Evolutionary conservation across 1,284 basidiomycete genomes (phyloP).

Genomic region (Athelia sp.): DNA sequence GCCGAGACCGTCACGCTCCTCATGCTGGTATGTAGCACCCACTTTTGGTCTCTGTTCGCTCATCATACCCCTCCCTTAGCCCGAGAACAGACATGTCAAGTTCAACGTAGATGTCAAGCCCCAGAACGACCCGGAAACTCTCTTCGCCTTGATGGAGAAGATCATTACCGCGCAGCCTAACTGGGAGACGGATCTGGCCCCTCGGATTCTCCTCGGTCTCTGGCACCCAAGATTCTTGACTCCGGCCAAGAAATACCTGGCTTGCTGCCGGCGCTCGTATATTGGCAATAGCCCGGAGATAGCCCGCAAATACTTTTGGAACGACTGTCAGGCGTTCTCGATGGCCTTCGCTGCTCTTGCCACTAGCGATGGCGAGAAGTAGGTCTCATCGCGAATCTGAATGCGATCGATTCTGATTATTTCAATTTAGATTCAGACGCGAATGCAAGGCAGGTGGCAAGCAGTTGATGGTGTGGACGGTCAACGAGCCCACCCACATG

Average conservation of each 20-base stretch:
- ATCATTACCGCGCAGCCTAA: slow-evolving; percentile 66
- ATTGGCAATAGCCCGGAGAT: slow-evolving; percentile 72
- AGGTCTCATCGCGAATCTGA: slow-evolving; percentile 19
- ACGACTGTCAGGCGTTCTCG: slow-evolving; percentile 84
- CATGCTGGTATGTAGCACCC: slow-evolving; percentile 54
- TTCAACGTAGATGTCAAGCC: slow-evolving; percentile 95
- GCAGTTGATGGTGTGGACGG: slow-evolving; percentile 94
- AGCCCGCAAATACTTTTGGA: slow-evolving; percentile 89
- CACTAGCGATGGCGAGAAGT: slow-evolving; percentile 68
- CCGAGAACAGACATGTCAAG: slow-evolving; percentile 80
- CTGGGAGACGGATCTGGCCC: slow-evolving; percentile 82
- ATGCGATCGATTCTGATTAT: slow-evolving; percentile 12
- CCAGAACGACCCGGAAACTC: slow-evolving; percentile 83
- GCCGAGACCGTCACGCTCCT: slow-evolving; percentile 77
- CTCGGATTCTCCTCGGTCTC: slow-evolving; percentile 84
- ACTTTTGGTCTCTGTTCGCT: slow-evolving; percentile 6
- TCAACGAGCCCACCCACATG: slow-evolving; percentile 90
- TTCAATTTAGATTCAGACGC: slow-evolving; percentile 54
- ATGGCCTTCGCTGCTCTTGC: slow-evolving; percentile 77
- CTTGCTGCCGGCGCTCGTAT: slow-evolving; percentile 82
- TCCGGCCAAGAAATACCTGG: slow-evolving; percentile 72
- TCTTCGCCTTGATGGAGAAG: slow-evolving; percentile 84
- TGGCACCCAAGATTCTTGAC: slow-evolving; percentile 93
- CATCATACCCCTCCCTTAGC: slow-evolving; percentile 35
- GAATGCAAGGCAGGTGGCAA: slow-evolving; percentile 83